Conservation (phyloP, 768 basidiomycete genomes). For the Panus rudis region DNA sequence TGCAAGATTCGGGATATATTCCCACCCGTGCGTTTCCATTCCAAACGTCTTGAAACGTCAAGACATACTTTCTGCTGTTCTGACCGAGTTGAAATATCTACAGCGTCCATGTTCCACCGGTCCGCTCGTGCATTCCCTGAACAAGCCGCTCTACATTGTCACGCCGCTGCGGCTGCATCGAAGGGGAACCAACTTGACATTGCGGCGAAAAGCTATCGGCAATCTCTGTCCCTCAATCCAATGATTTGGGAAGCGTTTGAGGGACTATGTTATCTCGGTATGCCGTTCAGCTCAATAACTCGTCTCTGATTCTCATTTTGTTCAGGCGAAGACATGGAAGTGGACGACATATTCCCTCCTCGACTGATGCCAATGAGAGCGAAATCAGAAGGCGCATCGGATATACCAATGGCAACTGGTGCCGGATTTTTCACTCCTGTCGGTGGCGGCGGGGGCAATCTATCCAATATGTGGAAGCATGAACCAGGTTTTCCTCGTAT, state of each 20-base stretch:
- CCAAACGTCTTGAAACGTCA: too few relatives aligned
- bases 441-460: conserved; percentile 43
- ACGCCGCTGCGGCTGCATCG: conserved; percentile 66
- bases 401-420: conserved; percentile 52
- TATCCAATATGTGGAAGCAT: conserved; percentile 53
- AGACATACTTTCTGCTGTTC: too few relatives aligned
- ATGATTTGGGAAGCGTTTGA: conserved; percentile 92
- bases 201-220: conserved; percentile 64
- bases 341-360: conserved; percentile 68
- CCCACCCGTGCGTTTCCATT: conserved; percentile 46
- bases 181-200: conserved; percentile 74
- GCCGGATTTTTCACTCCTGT: conserved; percentile 76
- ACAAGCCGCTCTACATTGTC: conserved; percentile 68
- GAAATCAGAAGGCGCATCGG: conserved; percentile 42
- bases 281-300: conserved; percentile 14
- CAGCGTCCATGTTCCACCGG: conserved; percentile 52
- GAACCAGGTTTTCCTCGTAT: conserved; percentile 53
- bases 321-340: conserved; percentile 60
- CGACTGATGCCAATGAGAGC: conserved; percentile 53
- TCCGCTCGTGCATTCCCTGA: conserved; percentile 58
- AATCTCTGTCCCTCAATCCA: conserved; percentile 67
- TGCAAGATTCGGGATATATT: conserved; percentile 44
- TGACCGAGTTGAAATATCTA: too few relatives aligned
- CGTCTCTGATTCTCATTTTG: conserved; percentile 8
- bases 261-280: conserved; percentile 76